A percentile compares a stretch with the other conserved stretches of the same genome.
Conservation (phyloP, 495 filamentous ascomycete genomes). For the Tuber borchii region DNA sequence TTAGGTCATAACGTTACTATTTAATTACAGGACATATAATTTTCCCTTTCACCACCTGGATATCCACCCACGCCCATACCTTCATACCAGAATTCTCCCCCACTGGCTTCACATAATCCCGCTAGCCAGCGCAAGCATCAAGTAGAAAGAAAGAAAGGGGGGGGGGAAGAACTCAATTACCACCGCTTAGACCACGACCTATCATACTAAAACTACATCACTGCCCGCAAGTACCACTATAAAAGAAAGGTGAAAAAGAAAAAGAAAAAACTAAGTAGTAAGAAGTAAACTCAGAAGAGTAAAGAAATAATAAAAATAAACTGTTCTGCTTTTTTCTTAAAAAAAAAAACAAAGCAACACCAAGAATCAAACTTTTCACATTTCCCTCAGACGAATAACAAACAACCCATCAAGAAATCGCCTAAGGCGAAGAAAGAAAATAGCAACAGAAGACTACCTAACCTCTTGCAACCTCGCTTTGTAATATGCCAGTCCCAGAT, state of each 20-base stretch:
- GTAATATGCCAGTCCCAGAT: constrained; percentile 65
- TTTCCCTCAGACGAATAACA: background rate
- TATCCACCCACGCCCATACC: background rate
- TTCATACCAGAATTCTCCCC: background rate
- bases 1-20: background rate
- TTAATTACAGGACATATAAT: background rate
- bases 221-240: background rate
- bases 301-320: background rate
- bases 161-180: background rate
- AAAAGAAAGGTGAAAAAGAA: background rate
- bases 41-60: background rate
- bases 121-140: background rate
- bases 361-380: background rate
- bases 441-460: background rate
- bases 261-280: background rate
- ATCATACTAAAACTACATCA: background rate
- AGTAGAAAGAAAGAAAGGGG: background rate
- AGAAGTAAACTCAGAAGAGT: background rate
- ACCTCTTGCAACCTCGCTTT: constrained; percentile 34
- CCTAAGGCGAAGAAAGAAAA: background rate
- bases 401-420: background rate
- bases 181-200: background rate
- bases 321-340: background rate
- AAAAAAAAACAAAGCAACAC: background rate
- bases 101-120: background rate